Base-by-base conservation (phyloP, 164 flowering plant genomes). In the Hamamelis virginiana region DNA sequence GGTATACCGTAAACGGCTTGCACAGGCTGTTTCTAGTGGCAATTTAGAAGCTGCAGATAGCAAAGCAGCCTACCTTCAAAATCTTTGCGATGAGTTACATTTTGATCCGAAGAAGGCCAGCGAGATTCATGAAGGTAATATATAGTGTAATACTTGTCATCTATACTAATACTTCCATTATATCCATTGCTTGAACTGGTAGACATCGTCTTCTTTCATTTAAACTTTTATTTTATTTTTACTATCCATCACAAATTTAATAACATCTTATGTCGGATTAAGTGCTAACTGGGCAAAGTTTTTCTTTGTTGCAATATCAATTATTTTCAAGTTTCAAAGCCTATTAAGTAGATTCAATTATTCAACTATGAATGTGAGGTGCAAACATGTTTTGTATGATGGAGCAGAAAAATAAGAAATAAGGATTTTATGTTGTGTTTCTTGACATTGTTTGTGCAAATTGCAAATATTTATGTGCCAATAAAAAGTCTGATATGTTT, bases 41-140 rank as follows among this genome's bases (percentile, higher is more conserved):
- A 86, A 82, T 65, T 74, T 96, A 71, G 93, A 80, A 65, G 80
- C 83, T 21, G 92, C 97, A 41, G 87, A 86, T 57, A 96, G 99
- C 78, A 96, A 93, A 81, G 99, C 99, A 15, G 84, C 89, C 26
- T 91, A 82, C 77, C 97, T 96, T 71, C 99, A 96, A 77, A 89
- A 81, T 63, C 82, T 96, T 16, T 96, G 99, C 65, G 92, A 87
- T 9, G 94, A 93, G 67, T 74, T 96, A 79, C 84, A 83, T 64
- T 90, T 93, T 75, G 96, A 96, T 83, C 89, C 97, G 22, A 74
- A 83, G 68, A 93, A 88, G 81, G 99, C 99, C 48, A 81, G 86
- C 78, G 81, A 82, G 73, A 86, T 93, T 70, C 99, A 96, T 88
- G 90, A 88, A 91, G 99, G 99, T 96, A 88, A 23, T 66, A 12